These are phyloP conservation scores for Allium sativum DNA, from an alignment of 106 monocot genomes.

Conservation along the genomic window DNA sequence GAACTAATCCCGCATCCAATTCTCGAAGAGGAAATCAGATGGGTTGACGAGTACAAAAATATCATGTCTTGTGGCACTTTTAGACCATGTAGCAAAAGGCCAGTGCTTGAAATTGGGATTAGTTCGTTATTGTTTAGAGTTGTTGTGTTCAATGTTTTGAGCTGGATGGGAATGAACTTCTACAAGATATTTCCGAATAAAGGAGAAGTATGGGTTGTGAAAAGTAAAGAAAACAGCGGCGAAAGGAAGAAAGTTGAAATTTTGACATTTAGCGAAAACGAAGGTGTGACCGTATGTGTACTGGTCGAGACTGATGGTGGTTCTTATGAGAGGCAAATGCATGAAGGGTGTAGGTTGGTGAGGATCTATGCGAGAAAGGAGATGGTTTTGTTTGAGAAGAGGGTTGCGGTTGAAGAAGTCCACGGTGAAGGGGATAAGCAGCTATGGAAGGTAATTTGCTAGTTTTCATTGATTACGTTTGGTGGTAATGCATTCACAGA, in stretches of 20 bases:
- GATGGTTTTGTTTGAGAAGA: conserved; percentile 1
- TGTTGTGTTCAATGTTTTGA: not conserved
- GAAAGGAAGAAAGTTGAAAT: conserved; percentile 1
- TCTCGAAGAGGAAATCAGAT: not conserved
- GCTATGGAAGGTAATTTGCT: conserved; percentile 3
- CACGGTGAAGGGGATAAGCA: conserved; percentile 4
- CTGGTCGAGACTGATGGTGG: not conserved
- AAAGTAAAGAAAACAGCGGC: not conserved
- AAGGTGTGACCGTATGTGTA: conserved; percentile 3
- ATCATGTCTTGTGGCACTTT: not conserved
- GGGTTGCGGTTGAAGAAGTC: not conserved
- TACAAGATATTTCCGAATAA: conserved; percentile 6
- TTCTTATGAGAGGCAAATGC: conserved; percentile 2
- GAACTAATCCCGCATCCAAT: conserved; percentile 1
- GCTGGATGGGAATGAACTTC: conserved; percentile 6
- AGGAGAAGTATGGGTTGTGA: conserved; percentile 4
- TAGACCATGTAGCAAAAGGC: not conserved
- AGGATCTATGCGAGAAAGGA: conserved; percentile 3
- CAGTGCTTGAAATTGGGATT: not conserved
- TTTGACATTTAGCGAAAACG: conserved; percentile 4
- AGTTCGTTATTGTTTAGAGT: not conserved
- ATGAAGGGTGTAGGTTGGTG: conserved; percentile 8
- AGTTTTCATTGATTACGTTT: too few relatives aligned
- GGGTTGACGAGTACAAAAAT: not conserved
- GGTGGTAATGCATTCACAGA: too few relatives aligned